A percentile compares a stretch with the other conserved stretches of the same genome.
Conservation (phyloP, 768 basidiomycete species). For the Leucosporidium yakuticum region DNA sequence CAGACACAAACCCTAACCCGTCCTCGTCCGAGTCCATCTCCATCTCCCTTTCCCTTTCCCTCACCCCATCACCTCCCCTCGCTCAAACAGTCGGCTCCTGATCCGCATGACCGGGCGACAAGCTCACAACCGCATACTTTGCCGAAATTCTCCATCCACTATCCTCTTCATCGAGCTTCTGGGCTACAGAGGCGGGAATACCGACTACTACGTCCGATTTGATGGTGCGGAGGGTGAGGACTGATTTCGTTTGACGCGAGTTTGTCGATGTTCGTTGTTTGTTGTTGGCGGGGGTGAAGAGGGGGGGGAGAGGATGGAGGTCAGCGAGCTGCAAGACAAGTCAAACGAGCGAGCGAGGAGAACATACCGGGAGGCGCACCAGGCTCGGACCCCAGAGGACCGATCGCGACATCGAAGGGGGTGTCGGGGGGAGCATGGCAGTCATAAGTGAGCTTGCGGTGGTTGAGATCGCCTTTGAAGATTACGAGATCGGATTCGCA, state of each 20-base stretch:
- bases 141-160: slow-evolving; percentile 96
- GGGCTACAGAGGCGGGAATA: slow-evolving; percentile 52
- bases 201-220: slow-evolving; percentile 91
- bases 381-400: slow-evolving; percentile 79
- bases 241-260: slow-evolving; percentile 61
- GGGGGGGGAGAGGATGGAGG: no score
- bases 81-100: no score
- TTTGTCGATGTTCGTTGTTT: no score
- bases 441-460: slow-evolving; percentile 57
- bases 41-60: no score
- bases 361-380: slow-evolving; percentile 79
- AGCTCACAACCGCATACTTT: slow-evolving; percentile 50
- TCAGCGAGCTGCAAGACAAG: no score
- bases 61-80: no score
- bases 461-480: slow-evolving; percentile 80
- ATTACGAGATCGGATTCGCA: slow-evolving; percentile 79
- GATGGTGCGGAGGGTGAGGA: slow-evolving; percentile 82
- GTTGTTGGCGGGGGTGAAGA: no score
- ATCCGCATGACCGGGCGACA: not conserved
- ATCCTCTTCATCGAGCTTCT: slow-evolving; percentile 73
- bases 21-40: no score
- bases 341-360: not conserved
- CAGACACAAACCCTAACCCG: no score
- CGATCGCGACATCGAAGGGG: slow-evolving; percentile 83
- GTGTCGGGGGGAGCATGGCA: slow-evolving; percentile 53